Evolutionary conservation across 371 early-diverging fungal genomes (phyloP).

Genomic region (Haplosporangium sp.): DNA sequence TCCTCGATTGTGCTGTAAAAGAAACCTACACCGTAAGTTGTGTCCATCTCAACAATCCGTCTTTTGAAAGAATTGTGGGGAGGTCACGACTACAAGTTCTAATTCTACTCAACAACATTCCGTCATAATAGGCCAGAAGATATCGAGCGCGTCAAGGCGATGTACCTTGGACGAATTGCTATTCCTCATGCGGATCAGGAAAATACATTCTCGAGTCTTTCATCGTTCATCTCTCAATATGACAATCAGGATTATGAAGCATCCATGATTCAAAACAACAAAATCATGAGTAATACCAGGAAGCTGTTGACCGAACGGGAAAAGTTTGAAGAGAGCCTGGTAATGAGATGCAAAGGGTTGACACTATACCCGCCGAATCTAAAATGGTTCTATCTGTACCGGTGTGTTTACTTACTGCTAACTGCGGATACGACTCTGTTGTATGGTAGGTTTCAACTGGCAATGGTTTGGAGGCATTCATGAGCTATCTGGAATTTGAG

Average conservation of each 20-base stretch:
- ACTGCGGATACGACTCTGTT: neutral
- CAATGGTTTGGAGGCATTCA: constrained; percentile 26
- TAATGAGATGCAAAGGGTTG: constrained; percentile 1
- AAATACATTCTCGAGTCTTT: constrained; percentile 31
- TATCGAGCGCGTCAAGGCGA: constrained; percentile 24
- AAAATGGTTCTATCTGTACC: no score
- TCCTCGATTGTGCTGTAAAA: no score
- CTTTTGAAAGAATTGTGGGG: no score
- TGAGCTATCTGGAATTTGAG: constrained; percentile 24
- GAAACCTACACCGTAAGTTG: no score
- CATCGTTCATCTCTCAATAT: constrained; percentile 32
- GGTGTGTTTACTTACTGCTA: neutral
- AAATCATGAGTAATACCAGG: constrained; percentile 18
- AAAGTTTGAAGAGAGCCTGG: constrained; percentile 27
- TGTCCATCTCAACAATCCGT: no score
- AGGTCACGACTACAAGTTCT: no score
- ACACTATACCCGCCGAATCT: neutral
- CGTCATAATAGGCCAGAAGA: constrained; percentile 20
- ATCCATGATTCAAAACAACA: constrained; percentile 24
- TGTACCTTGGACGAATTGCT: constrained; percentile 29
- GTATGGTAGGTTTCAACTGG: constrained; percentile 9
- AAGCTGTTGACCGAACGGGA: constrained; percentile 13
- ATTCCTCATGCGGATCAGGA: constrained; percentile 33
- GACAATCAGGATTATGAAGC: constrained; percentile 23
- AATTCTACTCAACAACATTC: no score